These are phyloP conservation scores for Podaxis sp. DNA, from an alignment of 768 basidiomycete genomes.

Conservation along the genomic window DNA sequence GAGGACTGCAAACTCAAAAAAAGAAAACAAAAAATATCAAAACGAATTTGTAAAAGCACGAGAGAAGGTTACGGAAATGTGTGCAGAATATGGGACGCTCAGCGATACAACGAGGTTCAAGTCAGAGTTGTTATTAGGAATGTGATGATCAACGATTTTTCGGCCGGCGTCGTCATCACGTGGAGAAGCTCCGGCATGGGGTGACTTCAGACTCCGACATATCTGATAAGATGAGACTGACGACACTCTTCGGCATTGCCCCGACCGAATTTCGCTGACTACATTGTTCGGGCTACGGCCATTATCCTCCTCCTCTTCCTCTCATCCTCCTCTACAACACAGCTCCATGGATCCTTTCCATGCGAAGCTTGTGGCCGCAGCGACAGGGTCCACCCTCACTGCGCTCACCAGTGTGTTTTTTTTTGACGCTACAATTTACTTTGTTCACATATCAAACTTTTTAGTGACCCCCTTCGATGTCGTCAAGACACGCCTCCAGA, in stretches of 20 bases:
- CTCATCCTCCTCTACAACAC: conserved; percentile 3
- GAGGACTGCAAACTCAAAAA: conserved; percentile 6
- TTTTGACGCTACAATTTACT: background rate
- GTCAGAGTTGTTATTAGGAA: conserved; percentile 13
- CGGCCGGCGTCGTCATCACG: conserved; percentile 15
- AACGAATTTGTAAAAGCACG: background rate
- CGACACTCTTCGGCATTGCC: conserved; percentile 1
- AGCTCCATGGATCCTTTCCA: conserved; percentile 67
- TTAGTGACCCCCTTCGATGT: conserved; percentile 99
- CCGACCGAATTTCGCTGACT: background rate
- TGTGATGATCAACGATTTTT: conserved; percentile 25
- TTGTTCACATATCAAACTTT: background rate
- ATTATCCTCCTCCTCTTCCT: conserved; percentile 11
- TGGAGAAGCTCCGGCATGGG: background rate
- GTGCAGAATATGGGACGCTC: background rate
- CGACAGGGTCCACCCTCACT: conserved; percentile 77
- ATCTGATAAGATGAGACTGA: conserved; percentile 32
- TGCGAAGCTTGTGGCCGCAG: conserved; percentile 80
- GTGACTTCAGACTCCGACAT: conserved; percentile 16
- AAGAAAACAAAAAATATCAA: conserved; percentile 15
- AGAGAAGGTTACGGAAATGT: background rate
- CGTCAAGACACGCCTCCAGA: conserved; percentile 94
- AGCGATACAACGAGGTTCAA: conserved; percentile 4
- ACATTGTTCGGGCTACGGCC: conserved; percentile 4
- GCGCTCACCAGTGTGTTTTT: conserved; percentile 71